Base-by-base conservation (phyloP, 164 flowering plant species). In the Umbellularia californica region DNA sequence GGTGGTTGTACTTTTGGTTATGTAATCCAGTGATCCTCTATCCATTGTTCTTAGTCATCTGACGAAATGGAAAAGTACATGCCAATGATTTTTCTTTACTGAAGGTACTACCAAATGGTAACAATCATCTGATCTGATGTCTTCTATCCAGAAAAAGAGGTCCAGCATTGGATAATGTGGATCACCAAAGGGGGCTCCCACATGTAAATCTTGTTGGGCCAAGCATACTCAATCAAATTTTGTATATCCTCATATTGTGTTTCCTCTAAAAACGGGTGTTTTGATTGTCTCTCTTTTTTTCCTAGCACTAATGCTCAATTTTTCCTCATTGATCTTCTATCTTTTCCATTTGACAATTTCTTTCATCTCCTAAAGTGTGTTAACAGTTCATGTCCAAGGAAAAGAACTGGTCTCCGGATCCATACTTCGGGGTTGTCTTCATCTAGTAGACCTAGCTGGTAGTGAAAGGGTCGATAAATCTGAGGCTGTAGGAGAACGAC, bases 391-490 rank as follows among this genome's bases (percentile, higher is more conserved):
- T 83, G 93, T 95, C 70, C 86, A 86, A 22, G 98, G 98, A 77
- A 91, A 78, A 81, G 98, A 92, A 70, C 64, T 87, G 67, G 85
- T 76, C 27, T 86, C 94, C 22, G 95, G 93, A 67, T 81, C 92
- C 28, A 82, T 84, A 58, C 84, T 91, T 28, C 81, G 83, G 69
- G 95, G 95, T 28, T 90, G 95, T 80, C 93, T 94, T 55, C 93
- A 94, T 85, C 81, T 95, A 20, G 97, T 95, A 24, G 98, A 92
- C 82, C 81, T 95, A 62, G 98, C 98, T 76, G 98, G 98, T 77
- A 95, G 98, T 81, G 98, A 95, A 81, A 85, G 98, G 51, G 98
- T 95, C 2, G 90, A 90, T 51, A 92, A 90, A 81, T 92, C 98
- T 22, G 98, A 94, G 80, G 96, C 89, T 50, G 88, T 83, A 66